A percentile compares a stretch with the other conserved stretches of the same genome.
Evolutionary conservation across 148 eudicot species (phyloP).

Genomic region (Fagopyrum esculentum): DNA sequence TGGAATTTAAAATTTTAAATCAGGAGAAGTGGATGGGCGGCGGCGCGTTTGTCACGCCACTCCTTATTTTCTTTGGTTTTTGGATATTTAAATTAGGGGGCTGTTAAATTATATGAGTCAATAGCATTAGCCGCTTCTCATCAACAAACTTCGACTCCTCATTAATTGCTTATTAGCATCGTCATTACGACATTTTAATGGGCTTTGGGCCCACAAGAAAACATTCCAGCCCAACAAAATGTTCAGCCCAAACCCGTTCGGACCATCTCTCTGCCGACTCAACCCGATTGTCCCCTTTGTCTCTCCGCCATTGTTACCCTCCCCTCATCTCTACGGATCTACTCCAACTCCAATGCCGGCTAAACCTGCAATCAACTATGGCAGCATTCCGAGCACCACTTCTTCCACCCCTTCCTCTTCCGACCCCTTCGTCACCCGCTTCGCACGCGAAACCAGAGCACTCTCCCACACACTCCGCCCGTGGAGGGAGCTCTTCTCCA

Average conservation of each 20-base stretch:
- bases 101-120: no score
- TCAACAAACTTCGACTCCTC: no score
- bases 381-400: conserved; percentile 18
- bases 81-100: neutral
- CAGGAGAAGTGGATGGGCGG: neutral
- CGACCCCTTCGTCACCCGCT: conserved; percentile 30
- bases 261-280: conserved; percentile 2
- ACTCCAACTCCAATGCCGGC: conserved; percentile 11
- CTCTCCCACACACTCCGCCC: conserved; percentile 50
- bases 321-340: neutral
- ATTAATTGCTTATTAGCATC: no score
- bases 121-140: no score
- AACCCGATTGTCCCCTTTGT: neutral
- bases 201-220: neutral
- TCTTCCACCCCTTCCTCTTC: conserved; percentile 7
- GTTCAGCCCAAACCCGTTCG: neutral
- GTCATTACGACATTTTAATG: neutral
- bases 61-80: neutral
- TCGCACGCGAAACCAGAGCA: conserved; percentile 28
- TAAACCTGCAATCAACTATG: neutral
- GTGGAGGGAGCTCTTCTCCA: conserved; percentile 51
- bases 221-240: neutral
- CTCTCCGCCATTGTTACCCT: conserved; percentile 2
- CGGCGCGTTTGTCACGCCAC: neutral
- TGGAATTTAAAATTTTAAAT: neutral